Evolutionary conservation across 495 filamentous ascomycete genomes (phyloP).

Genomic region (Aspergillus panamensis): DNA sequence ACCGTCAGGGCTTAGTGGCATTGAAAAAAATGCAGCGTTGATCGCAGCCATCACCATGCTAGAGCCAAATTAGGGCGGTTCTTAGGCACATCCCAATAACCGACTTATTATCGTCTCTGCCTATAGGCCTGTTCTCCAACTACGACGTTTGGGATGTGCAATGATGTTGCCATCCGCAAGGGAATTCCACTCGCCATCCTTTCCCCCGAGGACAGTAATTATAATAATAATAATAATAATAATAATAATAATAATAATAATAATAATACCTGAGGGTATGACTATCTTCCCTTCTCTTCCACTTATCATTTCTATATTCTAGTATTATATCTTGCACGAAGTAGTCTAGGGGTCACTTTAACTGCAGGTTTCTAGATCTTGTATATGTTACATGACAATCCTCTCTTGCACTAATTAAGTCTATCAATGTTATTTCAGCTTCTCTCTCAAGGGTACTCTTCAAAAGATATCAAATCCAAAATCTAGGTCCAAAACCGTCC

Average conservation of each 20-base stretch:
- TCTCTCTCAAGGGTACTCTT: too few relatives aligned
- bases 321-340: too few relatives aligned
- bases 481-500: too few relatives aligned
- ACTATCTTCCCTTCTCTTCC: background rate
- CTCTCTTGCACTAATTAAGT: background rate
- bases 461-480: too few relatives aligned
- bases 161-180: background rate
- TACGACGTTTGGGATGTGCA: too few relatives aligned
- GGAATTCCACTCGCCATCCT: background rate
- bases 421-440: too few relatives aligned
- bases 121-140: too few relatives aligned
- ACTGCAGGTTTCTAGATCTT: slow-evolving; percentile 2
- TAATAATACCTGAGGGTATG: too few relatives aligned
- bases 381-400: background rate
- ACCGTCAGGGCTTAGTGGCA: background rate
- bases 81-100: slow-evolving; percentile 9
- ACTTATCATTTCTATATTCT: too few relatives aligned
- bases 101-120: background rate
- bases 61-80: background rate
- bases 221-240: too few relatives aligned
- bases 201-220: background rate
- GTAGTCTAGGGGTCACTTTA: background rate
- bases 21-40: slow-evolving; percentile 15
- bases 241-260: too few relatives aligned
- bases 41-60: slow-evolving; percentile 2